Evolutionary conservation across 1,139 yeast genomes (phyloP).

Genomic region (Nakaseomyces delphensis): DNA sequence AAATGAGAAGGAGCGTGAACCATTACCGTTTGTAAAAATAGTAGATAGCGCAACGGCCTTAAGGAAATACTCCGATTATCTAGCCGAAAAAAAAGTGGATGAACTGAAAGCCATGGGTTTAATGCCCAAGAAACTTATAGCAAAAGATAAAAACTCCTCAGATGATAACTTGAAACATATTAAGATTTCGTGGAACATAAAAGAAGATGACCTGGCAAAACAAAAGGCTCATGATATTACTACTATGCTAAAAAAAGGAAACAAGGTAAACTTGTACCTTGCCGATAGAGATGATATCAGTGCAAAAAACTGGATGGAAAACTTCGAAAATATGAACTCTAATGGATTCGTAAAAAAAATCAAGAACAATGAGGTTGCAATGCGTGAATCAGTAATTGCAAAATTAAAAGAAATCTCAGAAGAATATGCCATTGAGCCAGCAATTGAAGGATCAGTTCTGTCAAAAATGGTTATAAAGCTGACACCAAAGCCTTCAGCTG

Average conservation of each 20-base stretch:
- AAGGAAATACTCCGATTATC: slow-evolving; percentile 35
- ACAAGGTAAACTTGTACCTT: slow-evolving; percentile 33
- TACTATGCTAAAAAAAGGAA: slow-evolving; percentile 34
- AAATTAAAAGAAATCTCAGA: slow-evolving; percentile 31
- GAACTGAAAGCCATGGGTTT: slow-evolving; percentile 27
- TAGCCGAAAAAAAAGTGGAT: slow-evolving; percentile 31
- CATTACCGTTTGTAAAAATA: slow-evolving; percentile 33
- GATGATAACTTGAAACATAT: slow-evolving; percentile 33
- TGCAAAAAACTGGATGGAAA: slow-evolving; percentile 23
- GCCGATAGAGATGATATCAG: slow-evolving; percentile 28
- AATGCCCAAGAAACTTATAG: slow-evolving; percentile 12
- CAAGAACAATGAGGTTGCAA: slow-evolving; percentile 13
- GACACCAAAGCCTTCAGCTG: slow-evolving; percentile 21
- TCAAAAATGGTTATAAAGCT: slow-evolving; percentile 26
- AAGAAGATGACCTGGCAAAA: slow-evolving; percentile 35
- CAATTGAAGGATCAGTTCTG: slow-evolving; percentile 29
- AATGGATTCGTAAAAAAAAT: neutral
- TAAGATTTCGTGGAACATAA: slow-evolving; percentile 40
- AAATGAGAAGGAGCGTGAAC: slow-evolving; percentile 11
- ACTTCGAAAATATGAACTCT: slow-evolving; percentile 13
- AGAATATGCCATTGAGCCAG: slow-evolving; percentile 29
- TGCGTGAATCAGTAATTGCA: slow-evolving; percentile 27
- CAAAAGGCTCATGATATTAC: slow-evolving; percentile 40
- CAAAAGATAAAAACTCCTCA: slow-evolving; percentile 17
- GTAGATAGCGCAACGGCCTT: slow-evolving; percentile 33